Conservation (phyloP, 2,329 filamentous ascomycete species). For the Scedosporium boydii region DNA sequence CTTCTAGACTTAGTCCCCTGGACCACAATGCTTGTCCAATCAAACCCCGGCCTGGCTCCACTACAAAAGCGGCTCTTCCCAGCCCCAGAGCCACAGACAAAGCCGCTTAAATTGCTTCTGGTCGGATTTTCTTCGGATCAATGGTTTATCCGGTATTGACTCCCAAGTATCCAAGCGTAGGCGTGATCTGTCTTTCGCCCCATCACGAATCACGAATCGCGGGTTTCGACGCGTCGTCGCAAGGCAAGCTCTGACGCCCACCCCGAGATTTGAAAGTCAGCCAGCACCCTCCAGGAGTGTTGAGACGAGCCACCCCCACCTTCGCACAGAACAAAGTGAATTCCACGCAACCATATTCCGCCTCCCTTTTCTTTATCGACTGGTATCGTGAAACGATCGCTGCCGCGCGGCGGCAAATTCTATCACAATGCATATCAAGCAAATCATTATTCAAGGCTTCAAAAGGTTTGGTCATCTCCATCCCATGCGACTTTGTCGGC, state of each 20-base stretch:
- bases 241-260: not conserved
- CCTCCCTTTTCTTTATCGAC: not conserved
- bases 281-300: constrained; percentile 1
- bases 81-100: too few relatives aligned
- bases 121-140: not conserved
- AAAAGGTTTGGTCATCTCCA: constrained; percentile 61
- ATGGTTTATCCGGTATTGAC: not conserved
- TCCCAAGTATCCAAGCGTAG: not conserved
- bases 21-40: not conserved
- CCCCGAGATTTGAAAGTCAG: not conserved
- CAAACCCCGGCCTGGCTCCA: not conserved
- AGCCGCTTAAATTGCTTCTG: not conserved
- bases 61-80: not conserved
- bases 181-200: not conserved
- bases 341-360: not conserved
- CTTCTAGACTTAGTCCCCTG: not conserved
- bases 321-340: not conserved
- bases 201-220: not conserved
- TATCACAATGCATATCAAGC: constrained; percentile 88
- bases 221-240: not conserved
- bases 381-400: constrained; percentile 5
- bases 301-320: constrained; percentile 9
- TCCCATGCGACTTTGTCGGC: constrained; percentile 4
- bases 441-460: constrained; percentile 99
- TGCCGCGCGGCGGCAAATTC: constrained; percentile 9